phyloP scores from a whole-genome alignment of 805 yeast genomes.

The Starmerella geochares region DNA sequence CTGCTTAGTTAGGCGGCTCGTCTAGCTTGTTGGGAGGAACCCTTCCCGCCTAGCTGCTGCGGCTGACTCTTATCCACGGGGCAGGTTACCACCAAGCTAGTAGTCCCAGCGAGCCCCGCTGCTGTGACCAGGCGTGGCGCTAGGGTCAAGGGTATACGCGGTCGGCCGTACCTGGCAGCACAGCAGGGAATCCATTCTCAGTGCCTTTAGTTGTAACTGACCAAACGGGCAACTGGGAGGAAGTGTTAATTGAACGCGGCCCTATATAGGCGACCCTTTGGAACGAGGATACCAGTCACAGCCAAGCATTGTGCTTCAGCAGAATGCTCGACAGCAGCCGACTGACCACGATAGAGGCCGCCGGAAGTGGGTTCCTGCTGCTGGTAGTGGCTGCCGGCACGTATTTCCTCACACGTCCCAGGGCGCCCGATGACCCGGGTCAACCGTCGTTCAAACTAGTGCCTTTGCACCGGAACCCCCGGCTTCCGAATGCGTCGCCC shows the following conservation, averaged over 20 bases:
- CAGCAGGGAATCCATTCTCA: not conserved
- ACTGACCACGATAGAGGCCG: not conserved
- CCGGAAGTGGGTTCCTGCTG: not conserved
- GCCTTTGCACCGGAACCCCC: too few relatives aligned
- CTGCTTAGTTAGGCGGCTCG: not conserved
- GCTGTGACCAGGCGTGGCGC: not conserved
- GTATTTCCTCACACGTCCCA: not conserved
- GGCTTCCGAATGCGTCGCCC: too few relatives aligned
- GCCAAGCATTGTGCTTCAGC: too few relatives aligned
- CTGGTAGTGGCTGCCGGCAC: not conserved
- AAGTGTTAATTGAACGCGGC: not conserved
- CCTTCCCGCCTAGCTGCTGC: not conserved
- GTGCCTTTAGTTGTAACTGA: not conserved
- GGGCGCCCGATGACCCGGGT: not conserved
- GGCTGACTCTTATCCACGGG: not conserved
- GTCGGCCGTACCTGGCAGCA: not conserved
- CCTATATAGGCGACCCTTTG: not conserved
- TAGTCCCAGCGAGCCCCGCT: too few relatives aligned
- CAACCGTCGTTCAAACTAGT: not conserved
- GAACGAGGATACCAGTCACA: too few relatives aligned
- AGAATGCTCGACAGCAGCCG: not conserved
- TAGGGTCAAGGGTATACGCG: not conserved
- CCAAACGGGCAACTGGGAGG: not conserved
- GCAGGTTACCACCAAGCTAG: too few relatives aligned
- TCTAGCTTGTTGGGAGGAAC: not conserved